A percentile compares a stretch with the other conserved stretches of the same genome.
Conservation (phyloP, 23 red algal species). For the Gracilariopsis chorda region DNA sequence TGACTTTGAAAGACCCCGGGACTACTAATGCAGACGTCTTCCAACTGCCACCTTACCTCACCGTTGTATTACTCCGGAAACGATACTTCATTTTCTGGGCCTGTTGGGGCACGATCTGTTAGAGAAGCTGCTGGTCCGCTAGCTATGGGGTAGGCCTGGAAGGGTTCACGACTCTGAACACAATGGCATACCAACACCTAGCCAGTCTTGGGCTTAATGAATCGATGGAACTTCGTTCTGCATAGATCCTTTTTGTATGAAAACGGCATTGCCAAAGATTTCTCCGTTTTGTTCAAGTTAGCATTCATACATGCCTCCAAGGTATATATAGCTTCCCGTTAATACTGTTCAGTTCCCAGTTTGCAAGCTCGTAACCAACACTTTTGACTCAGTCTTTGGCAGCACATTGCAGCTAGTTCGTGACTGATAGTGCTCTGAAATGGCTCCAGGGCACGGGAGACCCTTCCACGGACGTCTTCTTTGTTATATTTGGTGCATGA, state of each 20-base stretch:
- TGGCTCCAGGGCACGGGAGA: background rate
- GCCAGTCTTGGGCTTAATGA: background rate
- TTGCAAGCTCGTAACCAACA: background rate
- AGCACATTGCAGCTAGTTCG: background rate
- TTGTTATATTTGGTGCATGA: background rate
- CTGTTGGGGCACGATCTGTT: background rate
- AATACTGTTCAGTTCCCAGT: background rate
- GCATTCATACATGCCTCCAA: background rate
- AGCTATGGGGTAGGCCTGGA: background rate
- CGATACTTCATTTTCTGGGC: background rate
- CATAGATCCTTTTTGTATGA: background rate
- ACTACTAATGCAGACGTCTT: background rate
- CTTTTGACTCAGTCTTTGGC: background rate
- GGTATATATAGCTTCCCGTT: background rate
- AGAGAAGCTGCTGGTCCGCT: background rate
- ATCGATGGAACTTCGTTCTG: background rate
- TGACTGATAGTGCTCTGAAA: background rate
- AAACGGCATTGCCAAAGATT: background rate
- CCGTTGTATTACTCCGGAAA: background rate
- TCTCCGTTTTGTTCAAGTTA: background rate
- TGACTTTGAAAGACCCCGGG: constrained; percentile 24
- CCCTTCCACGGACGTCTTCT: background rate
- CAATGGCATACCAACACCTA: constrained; percentile 16
- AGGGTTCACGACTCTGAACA: background rate
- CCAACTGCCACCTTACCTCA: background rate